Conservation (phyloP, 345 rosid species). For the Aquilaria sinensis region DNA sequence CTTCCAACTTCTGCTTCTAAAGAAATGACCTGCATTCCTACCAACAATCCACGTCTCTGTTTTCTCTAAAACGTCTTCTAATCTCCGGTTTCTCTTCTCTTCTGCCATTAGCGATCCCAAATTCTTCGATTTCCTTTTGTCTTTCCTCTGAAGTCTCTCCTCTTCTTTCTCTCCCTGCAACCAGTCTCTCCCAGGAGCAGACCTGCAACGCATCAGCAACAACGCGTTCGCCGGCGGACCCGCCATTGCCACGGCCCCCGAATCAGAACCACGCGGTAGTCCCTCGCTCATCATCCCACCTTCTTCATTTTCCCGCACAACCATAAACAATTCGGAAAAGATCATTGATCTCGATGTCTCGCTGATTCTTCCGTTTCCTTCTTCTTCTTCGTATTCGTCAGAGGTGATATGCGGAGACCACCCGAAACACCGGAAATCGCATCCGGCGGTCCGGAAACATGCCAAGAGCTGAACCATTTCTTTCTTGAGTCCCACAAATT, state of each 20-base stretch:
- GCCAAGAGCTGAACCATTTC: constrained; percentile 65
- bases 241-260: neutral
- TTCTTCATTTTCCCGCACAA: constrained; percentile 28
- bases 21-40: constrained; percentile 20
- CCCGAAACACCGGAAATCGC: constrained; percentile 68
- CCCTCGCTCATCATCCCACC: constrained; percentile 3
- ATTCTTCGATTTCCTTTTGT: constrained; percentile 6
- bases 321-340: constrained; percentile 46
- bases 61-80: constrained; percentile 1
- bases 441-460: constrained; percentile 43
- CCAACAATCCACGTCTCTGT: constrained; percentile 27
- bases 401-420: constrained; percentile 33
- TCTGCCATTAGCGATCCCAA: constrained; percentile 16
- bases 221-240: constrained; percentile 44
- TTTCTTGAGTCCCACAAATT: constrained; percentile 60
- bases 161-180: constrained; percentile 15
- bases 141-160: neutral
- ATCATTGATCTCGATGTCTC: constrained; percentile 22
- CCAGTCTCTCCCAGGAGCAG: constrained; percentile 40
- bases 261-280: constrained; percentile 4
- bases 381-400: constrained; percentile 40
- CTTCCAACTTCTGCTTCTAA: constrained; percentile 46
- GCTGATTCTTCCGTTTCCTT: constrained; percentile 8
- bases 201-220: constrained; percentile 43
- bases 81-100: constrained; percentile 10